Evolutionary conservation across 1,284 basidiomycete genomes (phyloP).

Genomic region (Quambalaria eucalypti): DNA sequence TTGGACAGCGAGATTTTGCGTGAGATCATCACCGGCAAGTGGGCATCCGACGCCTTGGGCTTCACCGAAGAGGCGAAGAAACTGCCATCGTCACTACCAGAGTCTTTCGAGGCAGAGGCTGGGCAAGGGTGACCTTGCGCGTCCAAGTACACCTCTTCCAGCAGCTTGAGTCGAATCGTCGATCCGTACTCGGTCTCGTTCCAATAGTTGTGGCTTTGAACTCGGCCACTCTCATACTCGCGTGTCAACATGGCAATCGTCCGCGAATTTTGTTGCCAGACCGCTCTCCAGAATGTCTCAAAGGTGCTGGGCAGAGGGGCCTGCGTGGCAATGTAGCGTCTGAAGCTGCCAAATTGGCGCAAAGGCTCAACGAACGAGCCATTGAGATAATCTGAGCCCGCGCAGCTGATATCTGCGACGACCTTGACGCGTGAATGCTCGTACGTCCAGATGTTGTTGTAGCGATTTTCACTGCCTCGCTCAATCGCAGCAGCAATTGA

Average conservation of each 20-base stretch:
- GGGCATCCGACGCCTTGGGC: not conserved
- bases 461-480: slow-evolving; percentile 77
- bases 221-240: slow-evolving; percentile 74
- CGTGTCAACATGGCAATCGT: slow-evolving; percentile 70
- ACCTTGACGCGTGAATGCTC: slow-evolving; percentile 59
- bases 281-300: slow-evolving; percentile 78
- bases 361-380: slow-evolving; percentile 37
- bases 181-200: slow-evolving; percentile 63
- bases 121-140: slow-evolving; percentile 1
- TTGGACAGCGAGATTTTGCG: slow-evolving; percentile 25
- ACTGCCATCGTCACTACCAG: not conserved
- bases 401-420: not conserved
- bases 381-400: slow-evolving; percentile 39
- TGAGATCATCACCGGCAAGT: slow-evolving; percentile 18
- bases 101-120: slow-evolving; percentile 1
- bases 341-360: slow-evolving; percentile 19
- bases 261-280: slow-evolving; percentile 54
- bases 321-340: slow-evolving; percentile 89
- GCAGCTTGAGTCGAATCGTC: slow-evolving; percentile 16
- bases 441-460: slow-evolving; percentile 92
- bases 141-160: slow-evolving; percentile 22
- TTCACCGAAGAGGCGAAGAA: slow-evolving; percentile 9
- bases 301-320: slow-evolving; percentile 85
- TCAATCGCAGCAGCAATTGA: slow-evolving; percentile 93
- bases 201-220: slow-evolving; percentile 93